Base-by-base conservation (phyloP, 2,329 filamentous ascomycete genomes). In the Fusarium palustre region DNA sequence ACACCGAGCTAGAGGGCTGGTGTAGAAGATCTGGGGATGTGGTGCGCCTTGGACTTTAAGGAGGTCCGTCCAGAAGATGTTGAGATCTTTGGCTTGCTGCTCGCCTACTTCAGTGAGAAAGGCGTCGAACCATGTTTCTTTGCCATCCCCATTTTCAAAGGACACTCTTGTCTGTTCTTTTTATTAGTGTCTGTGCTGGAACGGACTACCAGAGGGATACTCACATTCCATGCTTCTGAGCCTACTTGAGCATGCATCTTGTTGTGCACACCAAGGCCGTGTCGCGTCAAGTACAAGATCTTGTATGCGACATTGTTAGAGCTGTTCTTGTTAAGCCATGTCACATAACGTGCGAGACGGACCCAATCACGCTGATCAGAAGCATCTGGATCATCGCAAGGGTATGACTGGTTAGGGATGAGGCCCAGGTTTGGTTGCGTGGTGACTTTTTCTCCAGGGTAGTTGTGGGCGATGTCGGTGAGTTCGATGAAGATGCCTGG, bases 1-100 rank as follows among this genome's bases (percentile, higher is more conserved):
- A 66, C 87, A 90, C 22, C 88, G 84, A 31, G 83, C 83, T 33
- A 90, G 78, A 0, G 89, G 88, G 58, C 84, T 87, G 5, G 84
- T 84, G 77, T 89, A 90, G 71, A 87, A 86, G 1, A 76, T 78
- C 34, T 85, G 74, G 0, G 88, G 88, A 4, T 85, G 73, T 2
- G 86, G 84, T 49, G 88, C 84, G n/a, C 81, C 81, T 49, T 83
- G 76, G 10, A 79, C 63, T 6, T 74, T 59, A 7, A 87, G 75
- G 57, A 85, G 79, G 13, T 79, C 72, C 22, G 77, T 73, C 83
- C 87, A 89, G 74, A 89, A 89, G 1, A 61, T 55, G 59, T 83
- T 81, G 18, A 88, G 84, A 2, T 80, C 78, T 3, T 76, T 71
- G 5, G 88, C 88, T 76, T 91, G 88, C 24, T 78, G 72, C 46